Conservation (phyloP, 176 grass and related monocot species). For the Pontederia paniculata region DNA sequence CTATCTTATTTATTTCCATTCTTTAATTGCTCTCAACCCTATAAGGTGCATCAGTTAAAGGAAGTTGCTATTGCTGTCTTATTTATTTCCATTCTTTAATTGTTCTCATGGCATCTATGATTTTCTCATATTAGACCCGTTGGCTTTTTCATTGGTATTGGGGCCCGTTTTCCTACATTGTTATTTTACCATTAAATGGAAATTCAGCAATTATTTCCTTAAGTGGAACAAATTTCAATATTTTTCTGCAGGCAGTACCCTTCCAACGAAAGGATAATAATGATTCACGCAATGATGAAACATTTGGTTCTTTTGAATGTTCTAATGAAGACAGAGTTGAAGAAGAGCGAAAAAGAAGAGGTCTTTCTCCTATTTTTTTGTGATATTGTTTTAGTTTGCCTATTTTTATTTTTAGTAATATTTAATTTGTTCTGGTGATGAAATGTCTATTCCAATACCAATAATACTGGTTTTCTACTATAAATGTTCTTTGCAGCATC, state of each 20-base stretch:
- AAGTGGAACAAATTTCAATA: too few species aligned
- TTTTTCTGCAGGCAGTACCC: constrained; percentile 38
- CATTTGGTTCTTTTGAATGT: constrained; percentile 67
- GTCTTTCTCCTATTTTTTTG: constrained; percentile 25
- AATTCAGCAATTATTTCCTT: neutral
- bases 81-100: neutral
- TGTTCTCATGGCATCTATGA: neutral
- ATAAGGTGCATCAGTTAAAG: constrained; percentile 35
- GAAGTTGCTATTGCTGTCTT: neutral
- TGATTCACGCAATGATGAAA: constrained; percentile 86
- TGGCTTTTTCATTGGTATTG: neutral
- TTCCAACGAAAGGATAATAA: constrained; percentile 40
- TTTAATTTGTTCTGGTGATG: too few species aligned
- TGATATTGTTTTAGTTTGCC: neutral
- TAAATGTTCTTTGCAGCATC: constrained; percentile 46
- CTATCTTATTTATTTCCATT: neutral
- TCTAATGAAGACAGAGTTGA: constrained; percentile 74
- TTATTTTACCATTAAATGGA: neutral
- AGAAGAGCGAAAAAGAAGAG: constrained; percentile 83
- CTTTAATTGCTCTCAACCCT: constrained; percentile 12
- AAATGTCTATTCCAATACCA: too few species aligned
- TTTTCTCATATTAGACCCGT: too few species aligned
- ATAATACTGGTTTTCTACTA: constrained; percentile 5
- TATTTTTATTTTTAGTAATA: neutral
- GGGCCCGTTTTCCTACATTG: neutral